Evolutionary conservation across 2,329 filamentous ascomycete species (phyloP), one percentile per base, ranked within the genome.

Genomic region (Neocucurbitaria cava): DNA sequence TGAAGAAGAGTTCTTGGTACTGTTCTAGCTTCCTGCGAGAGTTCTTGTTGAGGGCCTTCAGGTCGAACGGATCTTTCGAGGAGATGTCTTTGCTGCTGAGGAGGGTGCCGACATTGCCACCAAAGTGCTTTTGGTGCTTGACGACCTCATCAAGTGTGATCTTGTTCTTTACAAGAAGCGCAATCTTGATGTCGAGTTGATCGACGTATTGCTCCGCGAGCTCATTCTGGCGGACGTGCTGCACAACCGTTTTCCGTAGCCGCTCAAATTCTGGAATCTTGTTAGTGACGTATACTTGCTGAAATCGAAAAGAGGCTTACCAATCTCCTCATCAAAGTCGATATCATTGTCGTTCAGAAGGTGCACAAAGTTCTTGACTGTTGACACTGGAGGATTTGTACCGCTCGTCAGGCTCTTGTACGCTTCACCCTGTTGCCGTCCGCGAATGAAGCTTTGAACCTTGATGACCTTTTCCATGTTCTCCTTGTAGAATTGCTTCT

Each of bases 401-500:
- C 95, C 96, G 28, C 88, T 93, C 2, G 93, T 98, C 61, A 99
- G 83, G 73, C 91, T 96, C 84, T 96, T 97, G 82, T 99, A 99
- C 2, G 95, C 95, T 77, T 99, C 92, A 46, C 95, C 95, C 76
- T 99, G 95, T 45, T 98, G 91, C 72, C 96, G 95, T 62, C 89
- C 95, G 58, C 95, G 88, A 48, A 98, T 89, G 64, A 98, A 96
- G 73, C 95, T 99, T 74, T 99, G 96, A 52, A 98, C 92, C 77
- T 99, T 99, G 82, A 99, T 89, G 23, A 99, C 95, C 77, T 96
- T 98, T 69, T 96, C 88, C 95, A 99, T 99, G 71, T 99, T 99
- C 77, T 96, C 89, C 64, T 90, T 89, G 81, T 93, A 99, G 78
- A 90, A 94, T 20, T 87, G 87, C 71, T 89, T 87, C 82, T 96